phyloP scores from a whole-genome alignment of 1,139 yeast genomes.

The Suhomyces taliae region DNA sequence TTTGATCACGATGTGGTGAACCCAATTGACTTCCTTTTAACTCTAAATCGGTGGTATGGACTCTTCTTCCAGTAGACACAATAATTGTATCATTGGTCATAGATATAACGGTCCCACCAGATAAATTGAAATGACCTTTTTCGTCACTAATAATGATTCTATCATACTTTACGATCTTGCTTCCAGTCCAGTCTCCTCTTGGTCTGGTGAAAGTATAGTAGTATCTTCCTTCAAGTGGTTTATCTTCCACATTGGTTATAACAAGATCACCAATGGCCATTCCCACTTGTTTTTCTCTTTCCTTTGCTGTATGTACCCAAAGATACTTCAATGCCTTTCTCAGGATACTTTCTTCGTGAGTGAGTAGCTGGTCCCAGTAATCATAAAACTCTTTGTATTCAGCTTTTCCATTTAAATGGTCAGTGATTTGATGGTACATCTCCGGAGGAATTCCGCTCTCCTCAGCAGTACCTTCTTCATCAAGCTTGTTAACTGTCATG shows the following conservation, averaged over 20 bases:
- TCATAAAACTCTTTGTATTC: slow-evolving; percentile 54
- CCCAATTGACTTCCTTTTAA: slow-evolving; percentile 39
- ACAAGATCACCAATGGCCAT: slow-evolving; percentile 53
- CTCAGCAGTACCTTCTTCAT: slow-evolving; percentile 56
- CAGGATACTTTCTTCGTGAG: slow-evolving; percentile 68
- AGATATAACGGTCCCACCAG: slow-evolving; percentile 56
- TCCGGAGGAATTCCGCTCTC: slow-evolving; percentile 49
- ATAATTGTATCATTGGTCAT: slow-evolving; percentile 39
- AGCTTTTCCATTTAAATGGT: slow-evolving; percentile 44
- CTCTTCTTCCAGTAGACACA: slow-evolving; percentile 52
- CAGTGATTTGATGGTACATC: slow-evolving; percentile 48
- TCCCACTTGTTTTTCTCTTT: slow-evolving; percentile 62
- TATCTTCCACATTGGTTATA: slow-evolving; percentile 32
- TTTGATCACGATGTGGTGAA: slow-evolving; percentile 40
- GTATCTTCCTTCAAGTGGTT: slow-evolving; percentile 27
- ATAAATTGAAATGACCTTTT: slow-evolving; percentile 70
- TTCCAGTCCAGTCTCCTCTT: slow-evolving; percentile 11
- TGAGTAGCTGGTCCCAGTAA: slow-evolving; percentile 73
- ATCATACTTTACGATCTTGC: slow-evolving; percentile 54
- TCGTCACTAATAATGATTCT: slow-evolving; percentile 77
- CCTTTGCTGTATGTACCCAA: slow-evolving; percentile 63
- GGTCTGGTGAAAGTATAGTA: slow-evolving; percentile 49
- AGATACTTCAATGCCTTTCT: slow-evolving; percentile 58
- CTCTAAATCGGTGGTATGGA: slow-evolving; percentile 46
- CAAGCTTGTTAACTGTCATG: slow-evolving; percentile 62